Base-by-base conservation (phyloP, 2,329 filamentous ascomycete genomes). In the Fusarium robinianum region DNA sequence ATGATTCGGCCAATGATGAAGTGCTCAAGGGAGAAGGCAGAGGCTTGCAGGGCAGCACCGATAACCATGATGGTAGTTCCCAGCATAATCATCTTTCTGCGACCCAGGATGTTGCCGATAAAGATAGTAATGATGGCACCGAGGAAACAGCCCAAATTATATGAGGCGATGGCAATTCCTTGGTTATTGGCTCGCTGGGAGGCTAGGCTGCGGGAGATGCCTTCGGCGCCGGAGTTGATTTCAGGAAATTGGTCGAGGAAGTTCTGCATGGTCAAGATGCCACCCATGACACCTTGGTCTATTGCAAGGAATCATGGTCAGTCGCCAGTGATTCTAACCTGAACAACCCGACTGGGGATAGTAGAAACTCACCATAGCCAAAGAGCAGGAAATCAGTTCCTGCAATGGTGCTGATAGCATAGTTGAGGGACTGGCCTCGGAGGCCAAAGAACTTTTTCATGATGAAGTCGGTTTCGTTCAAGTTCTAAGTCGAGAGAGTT, bases 201-300 rank as follows among this genome's bases (percentile, higher is more conserved):
- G 34, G 64, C 64, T 40, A 72, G 61, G 2, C 60, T 39, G 1
- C 52, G 22, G 29, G 63, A 61, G 12, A 68, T 61, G 76, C 75
- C 47, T 1, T 49, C 48, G n/a, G 58, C 61, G 3, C 56, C 76
- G 5, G 76, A 67, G 14, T 76, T 69, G 59, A 56, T 72, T 5
- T 77, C 78, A 25, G 80, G 67, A 66, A 85, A 85, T 59, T 77
- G 80, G 2, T 60, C 46, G 12, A 83, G 71, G 62, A 85, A 84
- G 55, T 80, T 69, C 18, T 71, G 68, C 8, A 91, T 77, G 3
- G 85, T 88, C 43, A 92, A 72, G 52, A 92, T 81, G 43, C 84
- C 84, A 31, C 84, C 87, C 76, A 88, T 90, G 8, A 89, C 84
- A 62, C 86, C 83, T 67, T 87, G 84, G 65, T 89, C 86, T 84